Evolutionary conservation across 2,329 filamentous ascomycete species (phyloP).

Genomic region (Stagonosporopsis tanaceti): DNA sequence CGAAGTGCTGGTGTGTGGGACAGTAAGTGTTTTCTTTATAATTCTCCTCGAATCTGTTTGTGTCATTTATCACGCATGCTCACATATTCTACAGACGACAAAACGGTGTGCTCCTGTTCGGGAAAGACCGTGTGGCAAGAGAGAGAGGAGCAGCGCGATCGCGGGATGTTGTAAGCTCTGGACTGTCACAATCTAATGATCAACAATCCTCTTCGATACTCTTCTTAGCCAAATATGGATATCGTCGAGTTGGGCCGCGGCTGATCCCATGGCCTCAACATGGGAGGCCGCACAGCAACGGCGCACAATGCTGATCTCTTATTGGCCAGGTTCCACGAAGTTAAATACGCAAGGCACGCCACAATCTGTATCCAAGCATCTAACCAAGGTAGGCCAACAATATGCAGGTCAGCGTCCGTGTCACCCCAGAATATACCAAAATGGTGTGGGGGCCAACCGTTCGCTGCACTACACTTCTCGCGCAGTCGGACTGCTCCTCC

Average conservation of each 20-base stretch:
- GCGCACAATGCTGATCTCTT: background rate
- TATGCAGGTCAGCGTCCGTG: background rate
- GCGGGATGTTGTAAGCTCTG: slow-evolving; percentile 81
- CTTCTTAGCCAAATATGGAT: background rate
- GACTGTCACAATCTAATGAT: background rate
- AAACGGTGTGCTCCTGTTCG: slow-evolving; percentile 96
- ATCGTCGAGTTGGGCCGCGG: background rate
- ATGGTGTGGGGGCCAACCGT: background rate
- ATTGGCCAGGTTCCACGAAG: background rate
- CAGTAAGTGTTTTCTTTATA: slow-evolving; percentile 33
- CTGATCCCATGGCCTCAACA: too few relatives aligned
- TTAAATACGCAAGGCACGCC: background rate
- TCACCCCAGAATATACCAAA: background rate
- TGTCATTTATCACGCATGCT: slow-evolving; percentile 3
- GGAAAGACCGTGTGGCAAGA: slow-evolving; percentile 99
- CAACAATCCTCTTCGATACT: background rate
- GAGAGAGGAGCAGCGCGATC: slow-evolving; percentile 84
- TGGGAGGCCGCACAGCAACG: background rate
- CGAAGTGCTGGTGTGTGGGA: slow-evolving; percentile 98
- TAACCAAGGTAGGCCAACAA: background rate
- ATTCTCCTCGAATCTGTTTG: background rate
- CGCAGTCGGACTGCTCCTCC: background rate
- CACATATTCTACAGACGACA: slow-evolving; percentile 70
- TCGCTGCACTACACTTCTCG: background rate
- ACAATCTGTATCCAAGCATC: background rate